Evolutionary conservation across 306 rosid species (phyloP).

Genomic region (Trichosanthes cucumerina): DNA sequence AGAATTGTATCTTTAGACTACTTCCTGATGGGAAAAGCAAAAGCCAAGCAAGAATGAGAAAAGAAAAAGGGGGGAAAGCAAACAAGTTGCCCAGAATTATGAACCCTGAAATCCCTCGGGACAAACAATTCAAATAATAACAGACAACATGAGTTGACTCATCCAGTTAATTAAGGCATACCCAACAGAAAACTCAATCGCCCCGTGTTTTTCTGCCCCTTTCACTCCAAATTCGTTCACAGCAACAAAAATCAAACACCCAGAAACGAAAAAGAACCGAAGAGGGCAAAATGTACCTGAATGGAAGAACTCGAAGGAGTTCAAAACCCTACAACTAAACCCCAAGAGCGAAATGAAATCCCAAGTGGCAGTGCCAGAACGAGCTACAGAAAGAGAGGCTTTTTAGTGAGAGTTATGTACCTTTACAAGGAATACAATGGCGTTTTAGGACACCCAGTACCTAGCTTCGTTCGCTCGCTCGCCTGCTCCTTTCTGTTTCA

Average conservation of each 20-base stretch:
- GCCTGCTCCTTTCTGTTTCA: neutral
- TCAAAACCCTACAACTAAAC: slow-evolving; percentile 7
- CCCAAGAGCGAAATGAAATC: neutral
- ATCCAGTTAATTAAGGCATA: neutral
- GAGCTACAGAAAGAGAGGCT: neutral
- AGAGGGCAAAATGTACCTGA: neutral
- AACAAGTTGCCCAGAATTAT: neutral
- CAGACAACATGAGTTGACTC: neutral
- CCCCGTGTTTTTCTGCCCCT: neutral
- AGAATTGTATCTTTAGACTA: neutral
- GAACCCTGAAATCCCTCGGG: neutral
- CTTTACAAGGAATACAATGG: neutral
- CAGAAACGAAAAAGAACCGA: neutral
- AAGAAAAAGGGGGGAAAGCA: neutral
- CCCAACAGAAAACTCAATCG: neutral
- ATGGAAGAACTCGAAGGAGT: neutral
- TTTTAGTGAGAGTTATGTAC: neutral
- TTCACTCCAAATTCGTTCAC: neutral
- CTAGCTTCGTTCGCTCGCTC: neutral
- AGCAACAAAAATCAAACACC: slow-evolving; percentile 1
- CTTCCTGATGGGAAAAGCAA: too few relatives aligned
- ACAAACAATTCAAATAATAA: neutral
- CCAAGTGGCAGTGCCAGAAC: neutral
- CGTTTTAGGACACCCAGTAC: neutral
- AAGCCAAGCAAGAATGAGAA: neutral